Evolutionary conservation across 2,329 filamentous ascomycete species (phyloP), one percentile per base, ranked within the genome.

Genomic region (Arthrobotrys sinensis): DNA sequence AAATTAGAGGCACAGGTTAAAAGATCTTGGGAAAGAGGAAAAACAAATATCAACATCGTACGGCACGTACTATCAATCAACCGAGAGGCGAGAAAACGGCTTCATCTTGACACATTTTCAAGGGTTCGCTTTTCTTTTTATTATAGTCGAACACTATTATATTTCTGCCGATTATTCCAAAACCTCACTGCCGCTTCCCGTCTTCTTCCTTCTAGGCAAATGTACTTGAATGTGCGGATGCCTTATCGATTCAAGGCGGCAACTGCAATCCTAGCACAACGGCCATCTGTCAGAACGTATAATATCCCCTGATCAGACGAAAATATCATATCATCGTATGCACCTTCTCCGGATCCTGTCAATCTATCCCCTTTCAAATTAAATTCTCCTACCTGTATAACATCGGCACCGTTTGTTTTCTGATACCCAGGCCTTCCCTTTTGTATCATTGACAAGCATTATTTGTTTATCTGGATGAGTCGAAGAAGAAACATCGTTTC

Each of bases 211-310:
- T 66, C 48, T 62, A 63, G 65, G 75, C 75, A 72, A 78, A 78
- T 78, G 75, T 72, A 66, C 62, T 40, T 67, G 52, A 75, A 40
- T 32, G 7, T 72, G 75, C 75, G 68, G 75, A 78, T 78, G 75
- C 75, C 67, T 78, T 78, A 78, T 78, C 75, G 75, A 78, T 72
- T 72, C 60, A 65, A 78, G 75, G 67, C 75, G 67, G 67, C 75
- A 72, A 45, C 66, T 66, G 24, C 75, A 72, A 78, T 78, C 75
- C 75, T 72, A 68, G 34, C 63, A 72, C 75, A 68, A 68, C 50
- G 21, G 6, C 34, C 57, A 65, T 70, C 72, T 63, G 45, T 68
- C 75, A 72, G 65, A 78, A 65, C 63, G 40, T 78, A 78, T 67
- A 72, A 67, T 52, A 72, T 78, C 62, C 75, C 75, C 62, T 72